phyloP scores from a whole-genome alignment of 1,284 basidiomycete genomes.

The Clitocybe nebularis region DNA sequence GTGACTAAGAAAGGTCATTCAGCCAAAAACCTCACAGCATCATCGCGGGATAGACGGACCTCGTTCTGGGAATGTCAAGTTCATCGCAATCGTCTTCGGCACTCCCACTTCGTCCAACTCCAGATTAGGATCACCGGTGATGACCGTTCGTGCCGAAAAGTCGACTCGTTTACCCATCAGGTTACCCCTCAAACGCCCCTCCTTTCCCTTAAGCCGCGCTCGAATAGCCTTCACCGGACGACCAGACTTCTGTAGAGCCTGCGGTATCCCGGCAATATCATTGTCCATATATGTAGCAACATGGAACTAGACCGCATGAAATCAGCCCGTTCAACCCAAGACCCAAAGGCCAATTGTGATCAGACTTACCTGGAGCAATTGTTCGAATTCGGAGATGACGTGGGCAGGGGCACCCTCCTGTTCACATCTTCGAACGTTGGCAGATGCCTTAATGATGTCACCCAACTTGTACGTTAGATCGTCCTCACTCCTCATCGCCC shows the following conservation, averaged over 20 bases:
- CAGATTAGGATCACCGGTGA: slow-evolving; percentile 97
- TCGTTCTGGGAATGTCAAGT: slow-evolving; percentile 95
- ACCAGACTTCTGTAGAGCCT: slow-evolving; percentile 96
- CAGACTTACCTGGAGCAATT: slow-evolving; percentile 76
- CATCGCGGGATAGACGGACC: slow-evolving; percentile 45
- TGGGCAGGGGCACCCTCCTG: slow-evolving; percentile 97
- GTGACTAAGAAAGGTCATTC: slow-evolving; percentile 60
- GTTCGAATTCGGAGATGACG: slow-evolving; percentile 95
- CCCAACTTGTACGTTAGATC: slow-evolving; percentile 98
- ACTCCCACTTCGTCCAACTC: slow-evolving; percentile 98
- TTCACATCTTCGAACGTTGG: slow-evolving; percentile 89
- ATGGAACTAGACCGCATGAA: slow-evolving; percentile 66
- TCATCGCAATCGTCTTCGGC: slow-evolving; percentile 96
- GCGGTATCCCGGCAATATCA: slow-evolving; percentile 97
- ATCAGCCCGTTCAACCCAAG: no score
- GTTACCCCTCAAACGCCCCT: slow-evolving; percentile 96
- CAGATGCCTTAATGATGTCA: slow-evolving; percentile 95
- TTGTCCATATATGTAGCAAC: slow-evolving; percentile 99
- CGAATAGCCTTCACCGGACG: slow-evolving; percentile 98
- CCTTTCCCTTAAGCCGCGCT: slow-evolving; percentile 97
- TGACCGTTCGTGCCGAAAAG: slow-evolving; percentile 98
- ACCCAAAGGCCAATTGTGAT: slow-evolving; percentile 5
- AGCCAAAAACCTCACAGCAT: slow-evolving; percentile 6
- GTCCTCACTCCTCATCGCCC: slow-evolving; percentile 94
- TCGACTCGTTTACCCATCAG: slow-evolving; percentile 99